Conservation (phyloP, 768 basidiomycete genomes). For the Rhizopogon vinicolor region DNA sequence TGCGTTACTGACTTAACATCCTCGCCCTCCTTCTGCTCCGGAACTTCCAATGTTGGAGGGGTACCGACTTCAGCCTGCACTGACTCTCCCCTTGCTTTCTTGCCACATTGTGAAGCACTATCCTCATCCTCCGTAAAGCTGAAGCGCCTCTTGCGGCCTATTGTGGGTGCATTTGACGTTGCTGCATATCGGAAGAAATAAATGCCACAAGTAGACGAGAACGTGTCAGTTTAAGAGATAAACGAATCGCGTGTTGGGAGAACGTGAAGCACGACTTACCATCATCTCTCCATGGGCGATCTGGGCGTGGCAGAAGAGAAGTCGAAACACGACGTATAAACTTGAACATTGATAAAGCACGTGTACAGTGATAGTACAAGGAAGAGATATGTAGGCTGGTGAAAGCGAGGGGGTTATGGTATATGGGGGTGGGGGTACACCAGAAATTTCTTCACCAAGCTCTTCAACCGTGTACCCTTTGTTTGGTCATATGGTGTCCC, state of each 20-base stretch:
- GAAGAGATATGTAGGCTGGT: neutral
- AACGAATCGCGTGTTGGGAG: conserved; percentile 1
- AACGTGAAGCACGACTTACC: conserved; percentile 39
- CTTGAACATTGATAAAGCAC: conserved; percentile 45
- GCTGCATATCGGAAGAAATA: conserved; percentile 33
- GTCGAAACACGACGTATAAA: conserved; percentile 68
- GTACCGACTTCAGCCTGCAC: conserved; percentile 27
- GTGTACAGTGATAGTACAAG: neutral
- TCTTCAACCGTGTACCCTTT: conserved; percentile 11
- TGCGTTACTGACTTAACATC: conserved; percentile 68
- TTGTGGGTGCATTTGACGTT: conserved; percentile 70
- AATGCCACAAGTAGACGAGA: conserved; percentile 9
- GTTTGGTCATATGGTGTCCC: conserved; percentile 14
- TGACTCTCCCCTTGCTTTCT: conserved; percentile 39
- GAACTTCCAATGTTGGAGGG: conserved; percentile 16
- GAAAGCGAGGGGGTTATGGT: neutral
- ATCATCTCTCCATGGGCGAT: conserved; percentile 76
- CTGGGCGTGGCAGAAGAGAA: conserved; percentile 64
- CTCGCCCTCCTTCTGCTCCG: conserved; percentile 28
- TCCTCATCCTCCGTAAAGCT: conserved; percentile 41
- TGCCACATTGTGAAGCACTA: conserved; percentile 23
- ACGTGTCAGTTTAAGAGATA: conserved; percentile 8
- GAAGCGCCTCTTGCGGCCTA: conserved; percentile 61
- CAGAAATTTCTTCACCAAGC: neutral
- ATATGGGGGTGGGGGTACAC: neutral